These are phyloP conservation scores for Corymbia citriodora DNA, from an alignment of 441 rosid genomes.

Conservation along the genomic window DNA sequence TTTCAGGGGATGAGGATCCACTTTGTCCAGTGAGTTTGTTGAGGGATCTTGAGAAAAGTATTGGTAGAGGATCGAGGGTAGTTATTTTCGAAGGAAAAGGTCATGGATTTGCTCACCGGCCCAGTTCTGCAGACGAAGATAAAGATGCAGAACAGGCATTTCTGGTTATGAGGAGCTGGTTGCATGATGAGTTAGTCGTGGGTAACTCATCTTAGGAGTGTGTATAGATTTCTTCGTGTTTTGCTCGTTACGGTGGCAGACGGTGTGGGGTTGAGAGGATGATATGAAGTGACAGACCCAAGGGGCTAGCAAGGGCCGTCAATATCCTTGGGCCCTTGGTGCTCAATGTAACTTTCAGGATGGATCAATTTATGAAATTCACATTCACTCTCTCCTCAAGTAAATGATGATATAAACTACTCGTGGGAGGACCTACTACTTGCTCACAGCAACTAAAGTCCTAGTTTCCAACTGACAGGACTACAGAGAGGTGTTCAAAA, in stretches of 20 bases:
- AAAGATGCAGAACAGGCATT: slow-evolving; percentile 74
- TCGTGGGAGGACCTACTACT: neutral
- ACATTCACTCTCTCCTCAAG: neutral
- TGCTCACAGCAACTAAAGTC: neutral
- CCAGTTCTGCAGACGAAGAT: slow-evolving; percentile 71
- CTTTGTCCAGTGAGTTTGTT: slow-evolving; percentile 45
- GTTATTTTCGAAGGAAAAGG: slow-evolving; percentile 63
- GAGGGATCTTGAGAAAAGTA: slow-evolving; percentile 33
- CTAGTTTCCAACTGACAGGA: neutral
- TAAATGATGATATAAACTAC: neutral
- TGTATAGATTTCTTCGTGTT: neutral
- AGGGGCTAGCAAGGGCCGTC: neutral
- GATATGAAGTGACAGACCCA: neutral
- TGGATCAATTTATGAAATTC: neutral
- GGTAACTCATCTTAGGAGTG: neutral
- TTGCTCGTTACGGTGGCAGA: neutral
- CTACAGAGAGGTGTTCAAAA: neutral
- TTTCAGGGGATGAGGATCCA: slow-evolving; percentile 67
- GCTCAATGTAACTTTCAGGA: neutral
- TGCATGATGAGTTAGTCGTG: slow-evolving; percentile 35
- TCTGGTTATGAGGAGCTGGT: slow-evolving; percentile 58
- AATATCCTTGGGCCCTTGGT: neutral
- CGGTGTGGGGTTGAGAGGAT: neutral
- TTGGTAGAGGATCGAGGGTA: slow-evolving; percentile 41
- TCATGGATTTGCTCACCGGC: slow-evolving; percentile 73